Conservation (phyloP, 352 stramenopile species). For the Poterioochromonas sp. region DNA sequence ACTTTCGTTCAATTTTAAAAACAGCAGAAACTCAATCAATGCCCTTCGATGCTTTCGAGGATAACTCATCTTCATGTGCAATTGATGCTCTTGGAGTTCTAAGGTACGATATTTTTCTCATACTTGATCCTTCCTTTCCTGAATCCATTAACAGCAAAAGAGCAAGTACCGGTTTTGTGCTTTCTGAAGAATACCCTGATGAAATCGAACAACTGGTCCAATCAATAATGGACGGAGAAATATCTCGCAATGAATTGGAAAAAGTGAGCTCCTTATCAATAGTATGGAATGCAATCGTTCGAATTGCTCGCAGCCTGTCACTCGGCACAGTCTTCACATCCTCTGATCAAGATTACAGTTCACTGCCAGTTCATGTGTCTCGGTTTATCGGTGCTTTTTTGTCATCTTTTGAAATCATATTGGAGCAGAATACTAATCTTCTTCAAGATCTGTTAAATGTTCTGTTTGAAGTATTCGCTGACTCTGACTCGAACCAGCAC, state of each 20-base stretch:
- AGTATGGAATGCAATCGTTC: conserved; percentile 2
- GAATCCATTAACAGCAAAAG: neutral
- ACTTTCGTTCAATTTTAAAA: no score
- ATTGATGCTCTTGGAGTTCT: neutral
- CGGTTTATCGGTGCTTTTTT: conserved; percentile 18
- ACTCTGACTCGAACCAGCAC: neutral
- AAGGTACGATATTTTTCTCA: conserved; percentile 4
- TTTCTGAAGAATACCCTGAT: neutral
- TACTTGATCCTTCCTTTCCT: neutral
- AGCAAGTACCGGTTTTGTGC: neutral
- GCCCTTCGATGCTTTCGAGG: no score
- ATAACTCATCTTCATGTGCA: conserved; percentile 18
- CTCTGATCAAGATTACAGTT: neutral
- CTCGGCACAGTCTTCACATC: neutral
- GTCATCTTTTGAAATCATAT: conserved; percentile 24
- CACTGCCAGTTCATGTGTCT: neutral
- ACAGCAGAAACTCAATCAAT: no score
- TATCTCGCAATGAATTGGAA: neutral
- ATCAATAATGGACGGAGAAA: neutral
- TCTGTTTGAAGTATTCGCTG: neutral
- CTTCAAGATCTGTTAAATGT: neutral
- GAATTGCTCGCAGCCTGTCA: neutral
- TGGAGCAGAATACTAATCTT: neutral
- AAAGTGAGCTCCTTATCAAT: neutral
- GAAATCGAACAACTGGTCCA: neutral